Evolutionary conservation across 495 filamentous ascomycete genomes (phyloP).

Genomic region (Podospora fimiseda): DNA sequence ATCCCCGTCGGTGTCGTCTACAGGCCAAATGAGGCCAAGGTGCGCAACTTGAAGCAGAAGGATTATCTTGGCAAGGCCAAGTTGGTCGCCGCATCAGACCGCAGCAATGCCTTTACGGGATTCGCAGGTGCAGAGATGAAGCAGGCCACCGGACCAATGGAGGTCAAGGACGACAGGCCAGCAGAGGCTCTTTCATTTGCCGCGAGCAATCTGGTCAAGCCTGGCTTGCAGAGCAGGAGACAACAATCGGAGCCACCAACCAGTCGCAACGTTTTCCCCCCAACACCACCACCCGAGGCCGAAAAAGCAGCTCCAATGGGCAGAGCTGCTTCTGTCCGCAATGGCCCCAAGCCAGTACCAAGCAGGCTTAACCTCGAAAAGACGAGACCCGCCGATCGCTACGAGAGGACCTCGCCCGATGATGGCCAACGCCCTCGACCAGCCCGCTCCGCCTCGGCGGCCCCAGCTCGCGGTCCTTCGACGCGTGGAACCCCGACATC

Average conservation of each 20-base stretch:
- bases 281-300: slow-evolving; percentile 88
- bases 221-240: slow-evolving; percentile 66
- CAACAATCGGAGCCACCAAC: slow-evolving; percentile 83
- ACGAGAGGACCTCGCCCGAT: slow-evolving; percentile 44
- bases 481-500: slow-evolving; percentile 28
- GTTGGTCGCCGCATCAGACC: slow-evolving; percentile 86
- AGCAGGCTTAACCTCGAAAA: slow-evolving; percentile 50
- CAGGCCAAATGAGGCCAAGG: slow-evolving; percentile 92
- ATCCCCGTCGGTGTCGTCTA: slow-evolving; percentile 95
- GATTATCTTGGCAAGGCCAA: slow-evolving; percentile 94
- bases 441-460: slow-evolving; percentile 31
- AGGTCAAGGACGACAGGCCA: slow-evolving; percentile 63
- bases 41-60: slow-evolving; percentile 94
- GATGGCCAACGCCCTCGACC: slow-evolving; percentile 33
- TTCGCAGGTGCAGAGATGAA: slow-evolving; percentile 71
- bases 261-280: slow-evolving; percentile 80
- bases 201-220: slow-evolving; percentile 83
- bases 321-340: slow-evolving; percentile 49
- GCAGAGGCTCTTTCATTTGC: slow-evolving; percentile 79
- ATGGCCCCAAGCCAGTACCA: slow-evolving; percentile 46
- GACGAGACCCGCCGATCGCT: slow-evolving; percentile 38
- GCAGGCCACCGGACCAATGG: slow-evolving; percentile 30
- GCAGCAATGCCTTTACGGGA: slow-evolving; percentile 66
- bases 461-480: slow-evolving; percentile 44
- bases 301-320: slow-evolving; percentile 49